phyloP scores from a whole-genome alignment of 140 eudicot species.

The Bidens hawaiensis region DNA sequence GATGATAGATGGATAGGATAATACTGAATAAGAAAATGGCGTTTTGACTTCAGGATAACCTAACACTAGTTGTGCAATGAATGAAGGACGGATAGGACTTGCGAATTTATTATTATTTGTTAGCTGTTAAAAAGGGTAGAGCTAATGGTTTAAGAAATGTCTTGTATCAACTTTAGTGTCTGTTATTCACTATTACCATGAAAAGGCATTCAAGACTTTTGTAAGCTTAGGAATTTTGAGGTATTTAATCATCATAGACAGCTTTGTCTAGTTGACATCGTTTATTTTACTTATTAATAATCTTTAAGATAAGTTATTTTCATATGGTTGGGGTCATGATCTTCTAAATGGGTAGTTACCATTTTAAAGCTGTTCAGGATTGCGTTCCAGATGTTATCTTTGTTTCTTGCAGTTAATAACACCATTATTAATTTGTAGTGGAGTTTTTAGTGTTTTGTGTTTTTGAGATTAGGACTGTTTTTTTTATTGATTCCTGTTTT shows the following conservation, averaged over 20 bases:
- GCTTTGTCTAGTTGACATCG: background rate
- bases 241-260: background rate
- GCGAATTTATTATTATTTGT: background rate
- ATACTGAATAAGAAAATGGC: background rate
- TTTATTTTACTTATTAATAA: background rate
- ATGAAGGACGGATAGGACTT: background rate
- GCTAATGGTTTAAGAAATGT: background rate
- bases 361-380: conserved; percentile 8
- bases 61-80: no score
- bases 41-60: no score
- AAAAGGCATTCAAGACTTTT: conserved; percentile 1
- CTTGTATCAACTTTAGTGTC: background rate
- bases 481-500: background rate
- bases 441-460: background rate
- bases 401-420: background rate
- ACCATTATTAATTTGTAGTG: background rate
- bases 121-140: background rate
- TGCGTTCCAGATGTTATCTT: background rate
- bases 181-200: background rate
- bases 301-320: no score
- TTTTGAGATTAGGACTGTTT: background rate
- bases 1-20: no score
- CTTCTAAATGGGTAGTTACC: background rate
- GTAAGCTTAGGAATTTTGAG: background rate
- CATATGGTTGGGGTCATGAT: background rate